Percentiles rank a stretch among this genome's conserved stretches.
Evolutionary conservation across 768 basidiomycete genomes (phyloP).

Genomic region (Leccinum fibrillosum): DNA sequence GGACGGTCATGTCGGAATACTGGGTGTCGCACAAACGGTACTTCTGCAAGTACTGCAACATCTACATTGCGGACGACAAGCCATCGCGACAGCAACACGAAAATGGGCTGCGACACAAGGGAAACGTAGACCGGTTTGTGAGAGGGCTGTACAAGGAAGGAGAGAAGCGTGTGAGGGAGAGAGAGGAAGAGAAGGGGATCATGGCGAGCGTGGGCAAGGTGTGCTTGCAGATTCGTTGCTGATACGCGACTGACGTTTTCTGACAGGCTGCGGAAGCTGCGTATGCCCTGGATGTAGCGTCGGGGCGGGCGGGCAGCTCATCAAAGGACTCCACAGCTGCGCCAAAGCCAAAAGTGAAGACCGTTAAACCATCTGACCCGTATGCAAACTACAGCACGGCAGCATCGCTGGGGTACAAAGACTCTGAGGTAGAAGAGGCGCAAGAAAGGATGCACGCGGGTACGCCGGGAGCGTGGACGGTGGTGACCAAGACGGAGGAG

Average conservation of each 20-base stretch:
- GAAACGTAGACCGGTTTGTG: constrained; percentile 90
- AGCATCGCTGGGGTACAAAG: constrained; percentile 73
- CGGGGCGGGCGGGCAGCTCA: constrained; percentile 47
- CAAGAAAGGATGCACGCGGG: constrained; percentile 63
- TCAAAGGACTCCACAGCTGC: constrained; percentile 18
- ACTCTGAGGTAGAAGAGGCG: constrained; percentile 73
- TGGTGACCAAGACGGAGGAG: constrained; percentile 37
- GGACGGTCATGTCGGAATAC: constrained; percentile 71
- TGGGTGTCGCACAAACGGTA: constrained; percentile 94
- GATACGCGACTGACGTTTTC: background rate
- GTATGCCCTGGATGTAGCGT: constrained; percentile 72
- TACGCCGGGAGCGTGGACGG: constrained; percentile 74
- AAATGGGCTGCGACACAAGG: constrained; percentile 89
- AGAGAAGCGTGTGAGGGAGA: constrained; percentile 81
- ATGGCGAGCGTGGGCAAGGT: constrained; percentile 86
- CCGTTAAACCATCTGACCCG: constrained; percentile 56
- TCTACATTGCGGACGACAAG: constrained; percentile 94
- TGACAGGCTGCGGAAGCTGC: constrained; percentile 74
- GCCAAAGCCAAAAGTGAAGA: constrained; percentile 37
- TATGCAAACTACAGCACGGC: constrained; percentile 88
- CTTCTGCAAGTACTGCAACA: constrained; percentile 96
- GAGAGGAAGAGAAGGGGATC: constrained; percentile 82
- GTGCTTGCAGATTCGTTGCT: background rate
- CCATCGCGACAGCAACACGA: constrained; percentile 92
- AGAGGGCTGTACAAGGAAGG: constrained; percentile 91